A percentile compares a stretch with the other conserved stretches of the same genome.
These are phyloP conservation scores for Pseudogymnoascus sp. DNA, from an alignment of 2,329 filamentous ascomycete genomes.

Conservation along the genomic window DNA sequence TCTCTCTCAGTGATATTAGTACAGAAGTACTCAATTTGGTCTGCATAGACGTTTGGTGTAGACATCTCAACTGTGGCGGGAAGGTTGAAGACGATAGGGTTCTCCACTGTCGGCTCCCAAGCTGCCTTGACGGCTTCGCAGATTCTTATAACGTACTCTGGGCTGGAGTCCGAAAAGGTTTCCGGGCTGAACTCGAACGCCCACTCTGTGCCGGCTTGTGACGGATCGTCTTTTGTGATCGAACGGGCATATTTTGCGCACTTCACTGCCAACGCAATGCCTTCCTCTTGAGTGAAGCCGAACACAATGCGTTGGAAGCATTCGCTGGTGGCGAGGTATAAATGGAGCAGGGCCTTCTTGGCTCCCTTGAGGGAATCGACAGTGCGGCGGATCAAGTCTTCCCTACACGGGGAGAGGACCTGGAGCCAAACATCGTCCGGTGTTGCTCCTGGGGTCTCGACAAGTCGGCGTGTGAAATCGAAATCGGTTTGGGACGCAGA, in stretches of 20 bases:
- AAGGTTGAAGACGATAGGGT: conserved; percentile 91
- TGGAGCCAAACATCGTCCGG: conserved; percentile 89
- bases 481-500: conserved; percentile 93
- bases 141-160: conserved; percentile 73
- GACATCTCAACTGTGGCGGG: conserved; percentile 93
- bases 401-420: conserved; percentile 83
- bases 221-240: conserved; percentile 74
- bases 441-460: conserved; percentile 74
- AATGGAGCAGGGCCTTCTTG: conserved; percentile 90
- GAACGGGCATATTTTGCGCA: conserved; percentile 82
- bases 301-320: conserved; percentile 94
- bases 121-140: conserved; percentile 92
- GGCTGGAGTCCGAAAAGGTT: conserved; percentile 82
- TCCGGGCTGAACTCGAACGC: conserved; percentile 78
- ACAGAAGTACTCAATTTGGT: conserved; percentile 95
- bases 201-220: conserved; percentile 56
- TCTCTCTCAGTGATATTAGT: conserved; percentile 74
- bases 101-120: conserved; percentile 74
- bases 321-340: conserved; percentile 92
- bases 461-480: conserved; percentile 81
- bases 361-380: conserved; percentile 82
- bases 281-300: conserved; percentile 75
- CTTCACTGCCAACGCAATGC: conserved; percentile 69
- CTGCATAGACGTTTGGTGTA: conserved; percentile 91
- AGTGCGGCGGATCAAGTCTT: conserved; percentile 82